These are phyloP conservation scores for Musa troglodytarum DNA, from an alignment of 176 grass and related monocot species.

Conservation along the genomic window DNA sequence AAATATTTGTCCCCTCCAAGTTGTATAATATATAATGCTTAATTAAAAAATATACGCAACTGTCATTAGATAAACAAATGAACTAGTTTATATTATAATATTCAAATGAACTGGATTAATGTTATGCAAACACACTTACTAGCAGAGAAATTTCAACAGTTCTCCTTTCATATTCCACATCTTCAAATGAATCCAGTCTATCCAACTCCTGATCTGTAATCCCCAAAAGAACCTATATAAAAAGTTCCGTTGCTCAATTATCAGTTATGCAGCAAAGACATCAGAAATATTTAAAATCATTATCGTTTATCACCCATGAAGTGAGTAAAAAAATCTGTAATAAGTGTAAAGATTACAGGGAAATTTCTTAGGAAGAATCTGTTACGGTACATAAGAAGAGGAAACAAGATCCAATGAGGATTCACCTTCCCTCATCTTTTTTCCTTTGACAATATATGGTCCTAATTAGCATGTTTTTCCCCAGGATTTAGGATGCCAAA, in stretches of 20 bases:
- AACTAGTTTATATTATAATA: not conserved
- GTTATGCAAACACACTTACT: conserved; percentile 35
- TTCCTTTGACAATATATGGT: not conserved
- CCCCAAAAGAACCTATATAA: conserved; percentile 35
- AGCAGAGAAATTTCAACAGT: conserved; percentile 42
- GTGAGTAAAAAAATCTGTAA: not conserved
- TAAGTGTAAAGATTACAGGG: not conserved
- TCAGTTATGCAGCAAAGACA: conserved; percentile 1
- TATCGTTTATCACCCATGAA: not conserved
- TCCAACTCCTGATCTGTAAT: conserved; percentile 64
- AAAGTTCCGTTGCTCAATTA: not conserved
- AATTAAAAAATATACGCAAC: no score
- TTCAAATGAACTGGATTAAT: not conserved
- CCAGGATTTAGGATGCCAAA: not conserved
- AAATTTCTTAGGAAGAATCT: not conserved
- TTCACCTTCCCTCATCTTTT: not conserved
- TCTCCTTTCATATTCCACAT: conserved; percentile 59
- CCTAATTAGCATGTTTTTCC: not conserved
- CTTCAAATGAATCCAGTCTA: conserved; percentile 74
- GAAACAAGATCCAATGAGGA: not conserved
- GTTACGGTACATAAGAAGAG: not conserved
- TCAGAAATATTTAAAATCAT: not conserved
- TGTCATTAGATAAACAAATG: no score
- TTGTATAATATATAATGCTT: no score
- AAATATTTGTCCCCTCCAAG: not conserved